Evolutionary conservation across 2,329 filamentous ascomycete species (phyloP), one percentile per base, ranked within the genome.

Genomic region (Fusarium longipes): DNA sequence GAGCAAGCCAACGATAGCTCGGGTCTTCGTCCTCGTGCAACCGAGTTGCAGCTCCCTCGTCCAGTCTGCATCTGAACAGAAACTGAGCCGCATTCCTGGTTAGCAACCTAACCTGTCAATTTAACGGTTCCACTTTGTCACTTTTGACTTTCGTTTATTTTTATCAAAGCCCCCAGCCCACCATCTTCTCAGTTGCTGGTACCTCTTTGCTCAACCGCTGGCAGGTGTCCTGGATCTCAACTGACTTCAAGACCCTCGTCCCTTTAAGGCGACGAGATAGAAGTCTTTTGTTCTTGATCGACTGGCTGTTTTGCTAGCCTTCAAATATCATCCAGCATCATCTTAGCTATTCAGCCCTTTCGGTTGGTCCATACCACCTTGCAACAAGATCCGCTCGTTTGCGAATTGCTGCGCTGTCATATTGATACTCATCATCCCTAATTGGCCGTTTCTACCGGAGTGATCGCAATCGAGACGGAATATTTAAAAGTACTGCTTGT

Each of bases 101-200:
- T 60, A 59, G 53, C 47, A 57, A 65, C 50, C 55, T 52, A 53
- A 44, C 47, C 56, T 61, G 22, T 54, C 52, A 44, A 51, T 45
- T 44, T 47, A 47, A 29, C 38, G 63, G 45, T 55, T 68, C 49
- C 51, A 45, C 50, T 49, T 45, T 36, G 20, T 38, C 60, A 24
- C 35, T 50, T 54, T 44, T 44, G 35, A 35, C 29, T 53, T 36
- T 47, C 35, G 40, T 61, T 61, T 52, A 47, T 57, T 65, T 49
- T 64, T 73, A 71, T 70, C 72, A 73, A 73, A 73, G 51, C 70
- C 70, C 67, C 71, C 71, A 62, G 38, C 68, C 66, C 59, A 66
- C 59, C 70, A 71, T 62, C 63, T 57, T 52, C 61, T 49, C 43
- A 50, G 42, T 36, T 61, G 39, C 49, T 38, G 43, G 56, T 56